phyloP scores from a whole-genome alignment of 257 asterid genomes.

The Paraleonurus japonicus region DNA sequence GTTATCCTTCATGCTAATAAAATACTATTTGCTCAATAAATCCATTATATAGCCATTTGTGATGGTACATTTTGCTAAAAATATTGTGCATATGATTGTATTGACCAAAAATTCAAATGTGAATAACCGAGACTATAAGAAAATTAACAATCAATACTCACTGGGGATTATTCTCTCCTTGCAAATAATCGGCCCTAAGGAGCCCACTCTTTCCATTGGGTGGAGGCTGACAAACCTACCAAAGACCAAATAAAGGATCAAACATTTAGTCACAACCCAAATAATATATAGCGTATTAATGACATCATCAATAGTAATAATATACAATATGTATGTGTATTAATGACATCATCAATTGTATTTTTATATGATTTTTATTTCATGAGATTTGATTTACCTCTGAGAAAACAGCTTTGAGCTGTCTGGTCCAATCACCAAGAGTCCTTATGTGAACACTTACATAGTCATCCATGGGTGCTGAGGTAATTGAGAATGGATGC shows the following conservation, averaged over 20 bases:
- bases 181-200: constrained; percentile 70
- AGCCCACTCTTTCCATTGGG: constrained; percentile 88
- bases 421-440: constrained; percentile 93
- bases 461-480: constrained; percentile 85
- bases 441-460: constrained; percentile 90
- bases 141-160: constrained; percentile 31
- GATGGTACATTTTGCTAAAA: too few species aligned
- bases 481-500: constrained; percentile 95
- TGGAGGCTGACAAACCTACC: constrained; percentile 85
- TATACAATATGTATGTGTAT: background rate
- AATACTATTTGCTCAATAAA: too few species aligned
- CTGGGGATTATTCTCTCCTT: constrained; percentile 81
- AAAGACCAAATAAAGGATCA: constrained; percentile 12
- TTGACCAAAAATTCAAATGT: too few species aligned
- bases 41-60: too few species aligned
- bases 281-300: background rate
- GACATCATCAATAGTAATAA: background rate
- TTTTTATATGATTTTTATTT: background rate
- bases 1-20: background rate
- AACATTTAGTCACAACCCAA: background rate
- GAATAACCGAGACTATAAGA: background rate
- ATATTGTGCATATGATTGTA: too few species aligned
- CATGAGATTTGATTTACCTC: constrained; percentile 33
- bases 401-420: constrained; percentile 71
- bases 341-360: background rate